phyloP scores from a whole-genome alignment of 306 rosid species.

The Vicia faba region DNA sequence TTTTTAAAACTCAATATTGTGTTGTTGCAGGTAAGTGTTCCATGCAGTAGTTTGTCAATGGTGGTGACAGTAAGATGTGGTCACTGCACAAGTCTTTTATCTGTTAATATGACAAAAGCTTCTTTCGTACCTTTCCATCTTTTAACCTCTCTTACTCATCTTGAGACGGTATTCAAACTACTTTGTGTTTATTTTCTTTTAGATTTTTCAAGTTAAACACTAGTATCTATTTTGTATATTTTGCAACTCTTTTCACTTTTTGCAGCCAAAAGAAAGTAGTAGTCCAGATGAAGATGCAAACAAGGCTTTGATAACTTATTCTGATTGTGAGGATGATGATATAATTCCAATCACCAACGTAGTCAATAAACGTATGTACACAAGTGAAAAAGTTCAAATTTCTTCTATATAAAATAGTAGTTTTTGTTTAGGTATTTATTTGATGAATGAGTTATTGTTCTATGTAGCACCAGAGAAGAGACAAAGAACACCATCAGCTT shows the following conservation, averaged over 20 bases:
- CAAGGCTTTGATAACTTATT: conserved; percentile 51
- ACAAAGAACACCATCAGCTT: conserved; percentile 95
- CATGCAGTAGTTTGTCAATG: conserved; percentile 87
- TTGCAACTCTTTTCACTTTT: conserved; percentile 32
- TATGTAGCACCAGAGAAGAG: conserved; percentile 88
- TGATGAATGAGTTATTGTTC: conserved; percentile 13
- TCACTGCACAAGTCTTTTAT: conserved; percentile 81
- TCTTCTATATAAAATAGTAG: neutral
- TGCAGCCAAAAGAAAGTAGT: conserved; percentile 52
- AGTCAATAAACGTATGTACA: conserved; percentile 74
- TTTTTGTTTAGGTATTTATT: neutral
- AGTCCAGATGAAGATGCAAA: conserved; percentile 53
- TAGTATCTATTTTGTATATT: neutral
- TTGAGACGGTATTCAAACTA: conserved; percentile 29
- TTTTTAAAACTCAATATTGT: neutral
- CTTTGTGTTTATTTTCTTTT: conserved; percentile 7
- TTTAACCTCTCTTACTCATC: conserved; percentile 66
- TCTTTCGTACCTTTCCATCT: conserved; percentile 82
- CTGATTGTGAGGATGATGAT: conserved; percentile 73
- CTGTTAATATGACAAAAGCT: conserved; percentile 88
- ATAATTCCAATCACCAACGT: conserved; percentile 50
- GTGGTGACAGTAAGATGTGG: conserved; percentile 93
- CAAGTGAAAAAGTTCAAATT: neutral
- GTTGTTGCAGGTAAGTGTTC: conserved; percentile 78
- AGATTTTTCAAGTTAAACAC: neutral